These are phyloP conservation scores for Grifola frondosa DNA, from an alignment of 1,284 basidiomycete genomes.

Conservation along the genomic window DNA sequence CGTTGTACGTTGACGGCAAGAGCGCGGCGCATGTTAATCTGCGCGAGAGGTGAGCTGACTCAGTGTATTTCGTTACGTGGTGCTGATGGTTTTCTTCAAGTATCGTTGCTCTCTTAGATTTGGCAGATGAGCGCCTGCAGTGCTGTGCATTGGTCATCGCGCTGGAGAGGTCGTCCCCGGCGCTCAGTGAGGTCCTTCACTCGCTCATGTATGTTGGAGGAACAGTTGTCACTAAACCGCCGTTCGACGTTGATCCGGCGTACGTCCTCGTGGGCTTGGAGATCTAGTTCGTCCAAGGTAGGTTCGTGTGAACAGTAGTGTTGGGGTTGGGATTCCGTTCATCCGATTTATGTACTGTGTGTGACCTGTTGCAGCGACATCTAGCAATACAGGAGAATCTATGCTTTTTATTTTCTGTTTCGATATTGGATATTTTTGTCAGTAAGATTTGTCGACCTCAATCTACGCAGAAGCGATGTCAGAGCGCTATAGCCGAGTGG, in stretches of 20 bases:
- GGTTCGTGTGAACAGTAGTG: too few species aligned
- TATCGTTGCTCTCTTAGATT: slow-evolving; percentile 78
- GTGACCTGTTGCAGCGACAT: background rate
- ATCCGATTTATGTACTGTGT: background rate
- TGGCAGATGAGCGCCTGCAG: slow-evolving; percentile 75
- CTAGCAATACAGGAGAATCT: too few species aligned
- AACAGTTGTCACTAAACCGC: slow-evolving; percentile 71
- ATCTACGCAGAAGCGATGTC: too few species aligned
- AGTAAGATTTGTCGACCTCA: too few species aligned
- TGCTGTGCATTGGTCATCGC: slow-evolving; percentile 78
- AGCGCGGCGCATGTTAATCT: slow-evolving; percentile 73
- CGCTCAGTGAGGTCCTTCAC: slow-evolving; percentile 65
- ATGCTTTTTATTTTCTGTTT: background rate
- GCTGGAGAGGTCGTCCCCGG: slow-evolving; percentile 58
- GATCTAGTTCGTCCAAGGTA: too few species aligned
- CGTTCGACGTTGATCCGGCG: slow-evolving; percentile 66
- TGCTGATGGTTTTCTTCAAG: slow-evolving; percentile 36
- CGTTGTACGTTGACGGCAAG: slow-evolving; percentile 79
- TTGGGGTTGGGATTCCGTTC: background rate
- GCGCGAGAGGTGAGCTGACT: slow-evolving; percentile 65
- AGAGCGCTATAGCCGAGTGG: too few species aligned
- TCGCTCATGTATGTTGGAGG: slow-evolving; percentile 84
- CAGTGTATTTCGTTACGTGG: background rate
- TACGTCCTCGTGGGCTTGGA: slow-evolving; percentile 79
- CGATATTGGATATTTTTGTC: background rate